These are phyloP conservation scores for Laburnicola sp. DNA, from an alignment of 2,329 filamentous ascomycete genomes.

Conservation along the genomic window DNA sequence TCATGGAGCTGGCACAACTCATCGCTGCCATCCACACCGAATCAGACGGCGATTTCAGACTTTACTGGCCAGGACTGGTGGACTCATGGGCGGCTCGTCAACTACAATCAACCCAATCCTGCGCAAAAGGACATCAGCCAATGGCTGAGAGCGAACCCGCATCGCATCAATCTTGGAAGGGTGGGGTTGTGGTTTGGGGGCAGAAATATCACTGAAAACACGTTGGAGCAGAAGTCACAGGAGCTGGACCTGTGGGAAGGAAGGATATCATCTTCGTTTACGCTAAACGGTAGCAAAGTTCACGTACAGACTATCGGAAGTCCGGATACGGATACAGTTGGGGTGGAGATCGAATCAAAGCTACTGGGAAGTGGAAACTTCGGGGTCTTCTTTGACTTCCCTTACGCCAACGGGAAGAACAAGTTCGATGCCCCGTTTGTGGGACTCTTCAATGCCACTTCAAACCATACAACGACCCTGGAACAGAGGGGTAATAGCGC, in stretches of 20 bases:
- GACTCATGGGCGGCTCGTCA: constrained; percentile 50
- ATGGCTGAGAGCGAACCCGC: constrained; percentile 60
- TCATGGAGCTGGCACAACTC: constrained; percentile 54
- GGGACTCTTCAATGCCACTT: constrained; percentile 54
- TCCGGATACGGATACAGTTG: constrained; percentile 52
- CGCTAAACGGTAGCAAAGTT: constrained; percentile 46
- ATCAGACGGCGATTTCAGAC: constrained; percentile 41
- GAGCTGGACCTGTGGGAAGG: constrained; percentile 56
- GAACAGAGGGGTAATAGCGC: constrained; percentile 34
- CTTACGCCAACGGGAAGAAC: constrained; percentile 52
- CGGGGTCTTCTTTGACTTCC: constrained; percentile 58
- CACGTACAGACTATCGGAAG: constrained; percentile 53
- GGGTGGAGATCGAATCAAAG: constrained; percentile 49
- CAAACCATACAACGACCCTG: constrained; percentile 49
- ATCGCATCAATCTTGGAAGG: constrained; percentile 55
- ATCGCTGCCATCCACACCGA: constrained; percentile 45
- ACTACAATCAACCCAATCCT: constrained; percentile 50
- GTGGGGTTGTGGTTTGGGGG: constrained; percentile 53
- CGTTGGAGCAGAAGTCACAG: constrained; percentile 49
- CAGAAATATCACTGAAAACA: constrained; percentile 46
- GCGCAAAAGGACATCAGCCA: constrained; percentile 50
- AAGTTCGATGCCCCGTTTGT: constrained; percentile 61
- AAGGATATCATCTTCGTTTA: constrained; percentile 50
- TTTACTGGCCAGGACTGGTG: constrained; percentile 51
- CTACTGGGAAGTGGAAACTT: constrained; percentile 47